These are phyloP conservation scores for Maudiozyma turicensis DNA, from an alignment of 805 yeast species.

Conservation along the genomic window DNA sequence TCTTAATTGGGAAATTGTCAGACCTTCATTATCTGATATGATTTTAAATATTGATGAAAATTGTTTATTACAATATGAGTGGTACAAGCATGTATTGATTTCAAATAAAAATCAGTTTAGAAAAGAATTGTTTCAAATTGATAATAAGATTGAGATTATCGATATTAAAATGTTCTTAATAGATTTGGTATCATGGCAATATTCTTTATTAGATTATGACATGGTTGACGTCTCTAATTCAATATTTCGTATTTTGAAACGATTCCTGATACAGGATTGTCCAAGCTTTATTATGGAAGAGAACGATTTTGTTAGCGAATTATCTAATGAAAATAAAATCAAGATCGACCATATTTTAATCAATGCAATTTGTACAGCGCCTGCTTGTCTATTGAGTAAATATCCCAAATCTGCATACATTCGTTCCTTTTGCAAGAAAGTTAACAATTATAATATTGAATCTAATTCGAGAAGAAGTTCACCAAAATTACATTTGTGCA, in stretches of 20 bases:
- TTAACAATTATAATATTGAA: conserved; percentile 8
- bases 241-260: conserved; percentile 19
- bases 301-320: conserved; percentile 1
- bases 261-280: conserved; percentile 21
- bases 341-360: conserved; percentile 17
- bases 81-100: conserved; percentile 14
- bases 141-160: conserved; percentile 32
- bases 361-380: conserved; percentile 16
- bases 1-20: conserved; percentile 61
- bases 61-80: conserved; percentile 34
- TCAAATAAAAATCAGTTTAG: conserved; percentile 15
- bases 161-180: conserved; percentile 40
- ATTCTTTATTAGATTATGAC: conserved; percentile 30
- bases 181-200: conserved; percentile 40
- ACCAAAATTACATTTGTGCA: no score
- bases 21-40: conserved; percentile 48
- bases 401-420: conserved; percentile 18
- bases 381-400: conserved; percentile 17
- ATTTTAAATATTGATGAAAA: conserved; percentile 33
- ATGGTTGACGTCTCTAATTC: conserved; percentile 23
- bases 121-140: conserved; percentile 13
- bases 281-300: conserved; percentile 21
- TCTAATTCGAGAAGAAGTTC: background rate
- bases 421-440: conserved; percentile 13
- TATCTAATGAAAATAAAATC: conserved; percentile 8